Evolutionary conservation across 1,284 basidiomycete species (phyloP).

Genomic region (Cutaneotrichosporon sp.): DNA sequence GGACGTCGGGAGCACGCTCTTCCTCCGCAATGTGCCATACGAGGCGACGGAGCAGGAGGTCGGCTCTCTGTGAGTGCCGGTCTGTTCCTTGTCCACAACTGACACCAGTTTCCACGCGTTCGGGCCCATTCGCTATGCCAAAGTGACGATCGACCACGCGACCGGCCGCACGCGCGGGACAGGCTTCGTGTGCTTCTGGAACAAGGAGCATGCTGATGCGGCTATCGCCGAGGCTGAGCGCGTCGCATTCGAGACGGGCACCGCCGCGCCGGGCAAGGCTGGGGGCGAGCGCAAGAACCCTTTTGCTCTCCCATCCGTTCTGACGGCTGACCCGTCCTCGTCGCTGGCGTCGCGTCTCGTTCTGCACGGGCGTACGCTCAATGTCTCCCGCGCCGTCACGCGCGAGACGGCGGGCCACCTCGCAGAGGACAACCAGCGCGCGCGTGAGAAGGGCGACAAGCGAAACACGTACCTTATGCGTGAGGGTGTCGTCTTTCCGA

Average conservation of each 20-base stretch:
- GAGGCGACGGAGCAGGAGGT: slow-evolving; percentile 88
- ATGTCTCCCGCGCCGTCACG: slow-evolving; percentile 86
- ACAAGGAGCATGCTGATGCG: slow-evolving; percentile 81
- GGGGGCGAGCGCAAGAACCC: slow-evolving; percentile 69
- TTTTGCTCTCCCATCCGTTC: slow-evolving; percentile 77
- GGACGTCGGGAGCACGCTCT: slow-evolving; percentile 85
- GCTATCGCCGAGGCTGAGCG: slow-evolving; percentile 78
- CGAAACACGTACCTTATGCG: slow-evolving; percentile 92
- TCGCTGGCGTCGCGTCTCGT: slow-evolving; percentile 78
- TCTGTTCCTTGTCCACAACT: not conserved
- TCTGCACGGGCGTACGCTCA: slow-evolving; percentile 87
- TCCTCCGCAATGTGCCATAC: slow-evolving; percentile 92
- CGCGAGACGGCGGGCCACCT: slow-evolving; percentile 81
- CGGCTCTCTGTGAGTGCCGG: slow-evolving; percentile 59
- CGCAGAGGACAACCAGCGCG: slow-evolving; percentile 79
- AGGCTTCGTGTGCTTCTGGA: slow-evolving; percentile 98
- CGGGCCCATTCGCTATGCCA: slow-evolving; percentile 89
- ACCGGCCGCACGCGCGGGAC: slow-evolving; percentile 88
- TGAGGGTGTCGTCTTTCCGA: slow-evolving; percentile 91
- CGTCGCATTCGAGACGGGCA: slow-evolving; percentile 61
- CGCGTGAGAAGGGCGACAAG: slow-evolving; percentile 87
- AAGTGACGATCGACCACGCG: slow-evolving; percentile 80
- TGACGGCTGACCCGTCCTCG: slow-evolving; percentile 93
- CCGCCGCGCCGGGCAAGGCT: slow-evolving; percentile 34
- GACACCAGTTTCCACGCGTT: slow-evolving; percentile 68